A percentile compares a stretch with the other conserved stretches of the same genome.
Conservation (phyloP, 2,329 filamentous ascomycete genomes). For the Metarhizium sp. region DNA sequence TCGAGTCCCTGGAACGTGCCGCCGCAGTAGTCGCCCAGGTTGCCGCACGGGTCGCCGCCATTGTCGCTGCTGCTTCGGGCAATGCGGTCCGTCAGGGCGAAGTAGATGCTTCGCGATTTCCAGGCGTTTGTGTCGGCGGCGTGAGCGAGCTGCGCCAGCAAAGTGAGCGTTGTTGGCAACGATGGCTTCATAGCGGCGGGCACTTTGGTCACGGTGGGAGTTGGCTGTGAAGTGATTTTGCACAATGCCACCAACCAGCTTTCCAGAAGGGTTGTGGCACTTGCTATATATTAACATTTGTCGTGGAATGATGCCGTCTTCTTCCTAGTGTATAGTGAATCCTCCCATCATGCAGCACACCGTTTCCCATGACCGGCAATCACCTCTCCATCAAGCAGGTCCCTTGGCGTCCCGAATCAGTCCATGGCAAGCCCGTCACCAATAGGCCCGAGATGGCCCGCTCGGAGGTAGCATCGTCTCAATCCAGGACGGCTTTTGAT, state of each 20-base stretch:
- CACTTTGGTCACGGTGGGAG: no score
- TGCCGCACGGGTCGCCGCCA: constrained; percentile 31
- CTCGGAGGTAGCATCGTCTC: not conserved
- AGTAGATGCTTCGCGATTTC: constrained; percentile 48
- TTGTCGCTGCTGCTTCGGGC: constrained; percentile 34
- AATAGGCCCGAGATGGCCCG: not conserved
- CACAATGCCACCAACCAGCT: no score
- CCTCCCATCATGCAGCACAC: no score
- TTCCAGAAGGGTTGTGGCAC: no score
- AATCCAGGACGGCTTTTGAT: not conserved
- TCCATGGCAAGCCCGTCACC: not conserved
- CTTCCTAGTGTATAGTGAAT: no score
- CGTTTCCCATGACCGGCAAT: not conserved
- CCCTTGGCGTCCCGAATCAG: not conserved
- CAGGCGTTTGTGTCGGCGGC: constrained; percentile 31
- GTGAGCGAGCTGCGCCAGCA: not conserved
- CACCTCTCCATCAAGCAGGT: not conserved
- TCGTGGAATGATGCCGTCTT: no score
- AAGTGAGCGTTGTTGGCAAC: not conserved
- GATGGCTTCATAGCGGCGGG: not conserved
- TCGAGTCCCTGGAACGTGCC: constrained; percentile 51
- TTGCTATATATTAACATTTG: no score
- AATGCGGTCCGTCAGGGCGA: constrained; percentile 47
- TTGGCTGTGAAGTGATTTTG: no score
- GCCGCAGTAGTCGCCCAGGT: constrained; percentile 44